Evolutionary conservation across 2,329 filamentous ascomycete species (phyloP), one percentile per base, ranked within the genome.

Genomic region (Talaromyces sp.): DNA sequence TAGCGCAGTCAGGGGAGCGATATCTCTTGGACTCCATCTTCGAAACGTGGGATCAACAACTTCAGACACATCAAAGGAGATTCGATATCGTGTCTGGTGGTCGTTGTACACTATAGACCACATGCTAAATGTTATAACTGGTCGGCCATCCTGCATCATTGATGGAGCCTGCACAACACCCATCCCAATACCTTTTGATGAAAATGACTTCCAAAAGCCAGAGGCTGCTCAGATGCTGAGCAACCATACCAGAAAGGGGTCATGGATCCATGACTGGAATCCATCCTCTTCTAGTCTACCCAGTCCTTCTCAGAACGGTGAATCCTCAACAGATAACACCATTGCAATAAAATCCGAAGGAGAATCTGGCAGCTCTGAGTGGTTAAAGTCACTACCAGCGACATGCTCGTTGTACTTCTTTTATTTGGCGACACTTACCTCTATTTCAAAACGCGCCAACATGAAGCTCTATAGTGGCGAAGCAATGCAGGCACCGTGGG

Each of bases 31-130:
- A 5, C 62, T 78, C 51, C 75, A 78, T 62, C 64, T 78, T 57
- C 71, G 69, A 40, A 77, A 76, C 40, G 66, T 73, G 6, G 74
- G 72, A 28, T 56, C 58, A 6, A 68, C 65, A 35, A 70, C 73
- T 25, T 69, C 71, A 2, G 70, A 76, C 58, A 70, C 66, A 7
- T 73, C 74, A 19, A 77, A 75, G 51, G 75, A 77, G 60, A 73
- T 75, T 33, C 69, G 75, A 43, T 77, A 76, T 58, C 71, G 75
- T 17, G 70, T 77, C 19, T 78, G 76, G 76, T 77, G 75, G 73
- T 72, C 75, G 22, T 60, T 78, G 21, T 75, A 76, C 61, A 69
- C 68, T 9, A 58, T 77, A 17, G 76, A 78, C 54, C 73, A 75
- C 56, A 70, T 73, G 15, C 68, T 78, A 17, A 71, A 71, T 51